Conservation (phyloP, 441 rosid genomes). For the Gossypium trilobum region DNA sequence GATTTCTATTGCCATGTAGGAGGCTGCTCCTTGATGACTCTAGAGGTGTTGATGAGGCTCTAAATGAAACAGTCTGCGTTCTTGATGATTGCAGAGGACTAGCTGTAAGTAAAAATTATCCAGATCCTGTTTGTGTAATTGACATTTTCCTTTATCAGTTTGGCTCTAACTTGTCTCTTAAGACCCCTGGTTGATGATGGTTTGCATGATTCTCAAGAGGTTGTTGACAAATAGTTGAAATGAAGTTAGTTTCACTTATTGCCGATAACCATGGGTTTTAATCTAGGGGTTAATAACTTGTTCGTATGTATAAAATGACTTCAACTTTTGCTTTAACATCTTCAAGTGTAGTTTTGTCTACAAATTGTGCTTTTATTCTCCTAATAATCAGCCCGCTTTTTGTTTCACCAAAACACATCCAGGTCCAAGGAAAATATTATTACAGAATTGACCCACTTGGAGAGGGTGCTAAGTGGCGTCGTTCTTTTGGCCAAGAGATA, state of each 20-base stretch:
- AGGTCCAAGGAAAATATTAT: slow-evolving; percentile 59
- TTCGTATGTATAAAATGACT: neutral
- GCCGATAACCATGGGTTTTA: neutral
- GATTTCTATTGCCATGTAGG: slow-evolving; percentile 37
- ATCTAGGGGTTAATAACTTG: neutral
- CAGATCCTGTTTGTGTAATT: neutral
- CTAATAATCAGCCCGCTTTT: neutral
- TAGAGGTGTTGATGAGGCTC: slow-evolving; percentile 82
- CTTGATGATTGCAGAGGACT: slow-evolving; percentile 61
- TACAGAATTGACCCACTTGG: slow-evolving; percentile 49
- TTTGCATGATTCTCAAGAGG: neutral
- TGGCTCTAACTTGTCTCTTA: slow-evolving; percentile 2
- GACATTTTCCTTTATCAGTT: neutral
- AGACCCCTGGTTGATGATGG: neutral
- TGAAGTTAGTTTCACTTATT: neutral
- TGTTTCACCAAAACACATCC: slow-evolving; percentile 11
- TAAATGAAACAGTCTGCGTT: slow-evolving; percentile 84
- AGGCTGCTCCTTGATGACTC: slow-evolving; percentile 85
- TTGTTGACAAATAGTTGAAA: neutral
- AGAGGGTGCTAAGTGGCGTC: slow-evolving; percentile 74
- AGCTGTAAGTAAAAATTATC: slow-evolving; percentile 42
- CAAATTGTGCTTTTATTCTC: neutral
- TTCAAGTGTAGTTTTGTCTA: neutral
- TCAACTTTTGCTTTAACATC: neutral
- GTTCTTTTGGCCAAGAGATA: slow-evolving; percentile 58